phyloP scores from a whole-genome alignment of 352 stramenopile species.

The Globisporangium recalcitrans region DNA sequence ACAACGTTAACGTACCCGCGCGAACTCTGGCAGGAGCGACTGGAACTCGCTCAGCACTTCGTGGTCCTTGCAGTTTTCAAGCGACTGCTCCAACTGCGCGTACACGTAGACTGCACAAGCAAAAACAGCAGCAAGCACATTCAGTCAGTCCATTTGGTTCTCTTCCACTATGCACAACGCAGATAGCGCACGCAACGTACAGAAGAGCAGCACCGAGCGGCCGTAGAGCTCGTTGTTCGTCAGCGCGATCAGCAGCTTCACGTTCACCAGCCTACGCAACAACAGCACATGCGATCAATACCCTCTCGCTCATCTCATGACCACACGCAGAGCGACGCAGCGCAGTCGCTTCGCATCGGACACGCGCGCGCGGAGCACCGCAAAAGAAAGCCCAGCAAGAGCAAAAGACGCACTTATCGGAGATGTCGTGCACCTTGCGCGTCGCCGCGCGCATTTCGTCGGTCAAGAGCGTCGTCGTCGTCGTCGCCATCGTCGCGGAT shows the following conservation, averaged over 20 bases:
- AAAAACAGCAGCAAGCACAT: neutral
- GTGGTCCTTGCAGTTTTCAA: constrained; percentile 42
- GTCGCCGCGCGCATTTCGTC: constrained; percentile 49
- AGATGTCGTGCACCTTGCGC: constrained; percentile 43
- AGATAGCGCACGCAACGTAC: constrained; percentile 40
- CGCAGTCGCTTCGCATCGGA: neutral
- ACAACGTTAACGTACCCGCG: constrained; percentile 26
- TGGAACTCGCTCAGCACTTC: constrained; percentile 35
- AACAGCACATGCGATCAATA: too few relatives aligned
- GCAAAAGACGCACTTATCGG: constrained; percentile 37
- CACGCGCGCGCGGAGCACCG: neutral
- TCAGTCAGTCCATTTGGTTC: neutral
- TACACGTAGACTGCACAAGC: constrained; percentile 55
- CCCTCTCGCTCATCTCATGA: neutral
- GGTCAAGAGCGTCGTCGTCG: constrained; percentile 16
- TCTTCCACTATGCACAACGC: neutral
- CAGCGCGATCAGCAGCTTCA: constrained; percentile 62
- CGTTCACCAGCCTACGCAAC: constrained; percentile 46
- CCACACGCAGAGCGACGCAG: neutral
- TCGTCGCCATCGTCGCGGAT: neutral
- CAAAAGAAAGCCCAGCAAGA: neutral
- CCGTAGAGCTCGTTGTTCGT: constrained; percentile 66
- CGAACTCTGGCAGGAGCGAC: constrained; percentile 34
- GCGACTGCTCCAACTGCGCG: constrained; percentile 48
- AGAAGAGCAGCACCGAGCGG: constrained; percentile 61